These are phyloP conservation scores for Asclepias syriaca DNA, from an alignment of 257 asterid species.

Conservation along the genomic window DNA sequence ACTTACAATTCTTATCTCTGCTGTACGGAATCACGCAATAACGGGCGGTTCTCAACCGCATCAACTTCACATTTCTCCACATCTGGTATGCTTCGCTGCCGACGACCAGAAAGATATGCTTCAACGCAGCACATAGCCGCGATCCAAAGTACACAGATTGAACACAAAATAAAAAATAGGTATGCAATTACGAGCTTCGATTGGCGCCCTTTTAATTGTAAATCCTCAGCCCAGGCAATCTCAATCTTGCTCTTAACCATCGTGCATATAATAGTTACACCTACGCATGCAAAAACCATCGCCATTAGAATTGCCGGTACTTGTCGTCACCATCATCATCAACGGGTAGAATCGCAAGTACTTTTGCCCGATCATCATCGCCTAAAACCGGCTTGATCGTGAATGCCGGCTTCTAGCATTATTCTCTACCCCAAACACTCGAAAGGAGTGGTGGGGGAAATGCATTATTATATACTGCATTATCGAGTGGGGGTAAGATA, in stretches of 20 bases:
- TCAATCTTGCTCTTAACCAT: neutral
- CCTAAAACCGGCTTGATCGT: neutral
- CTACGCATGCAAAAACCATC: neutral
- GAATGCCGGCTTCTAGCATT: neutral
- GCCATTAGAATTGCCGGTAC: neutral
- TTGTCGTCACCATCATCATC: too few species aligned
- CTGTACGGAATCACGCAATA: neutral
- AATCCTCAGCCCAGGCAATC: neutral
- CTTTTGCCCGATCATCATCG: neutral
- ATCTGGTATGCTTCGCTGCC: neutral
- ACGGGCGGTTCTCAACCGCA: neutral
- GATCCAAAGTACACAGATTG: neutral
- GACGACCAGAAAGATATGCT: neutral
- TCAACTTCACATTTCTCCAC: neutral
- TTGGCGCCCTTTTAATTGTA: neutral
- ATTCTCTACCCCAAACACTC: neutral
- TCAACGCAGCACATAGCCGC: neutral
- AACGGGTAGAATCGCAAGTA: neutral
- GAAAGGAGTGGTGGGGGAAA: neutral
- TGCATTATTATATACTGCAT: neutral
- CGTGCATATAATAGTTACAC: neutral
- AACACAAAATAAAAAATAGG: neutral
- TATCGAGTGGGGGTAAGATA: too few species aligned
- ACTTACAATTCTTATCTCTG: too few species aligned
- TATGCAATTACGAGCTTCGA: neutral